These are phyloP conservation scores for Pythium dissimile DNA, from an alignment of 352 stramenopile species.

Conservation along the genomic window DNA sequence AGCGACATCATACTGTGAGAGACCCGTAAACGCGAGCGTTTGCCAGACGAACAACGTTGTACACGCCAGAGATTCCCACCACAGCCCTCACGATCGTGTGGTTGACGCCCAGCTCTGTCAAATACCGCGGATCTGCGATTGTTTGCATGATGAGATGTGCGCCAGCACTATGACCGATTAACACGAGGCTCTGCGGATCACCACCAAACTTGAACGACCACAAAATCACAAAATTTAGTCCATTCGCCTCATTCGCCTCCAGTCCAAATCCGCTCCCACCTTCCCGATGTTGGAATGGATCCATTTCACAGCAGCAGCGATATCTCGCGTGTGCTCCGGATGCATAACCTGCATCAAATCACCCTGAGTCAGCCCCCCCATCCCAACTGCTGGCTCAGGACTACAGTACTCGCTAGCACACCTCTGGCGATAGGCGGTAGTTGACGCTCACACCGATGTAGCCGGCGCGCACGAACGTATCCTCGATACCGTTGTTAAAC, in stretches of 20 bases:
- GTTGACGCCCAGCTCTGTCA: constrained; percentile 34
- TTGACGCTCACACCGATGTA: constrained; percentile 70
- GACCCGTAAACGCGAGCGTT: constrained; percentile 71
- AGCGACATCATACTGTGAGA: constrained; percentile 31
- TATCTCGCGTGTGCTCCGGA: constrained; percentile 62
- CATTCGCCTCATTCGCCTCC: no score
- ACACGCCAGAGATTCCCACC: constrained; percentile 80
- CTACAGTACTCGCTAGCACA: constrained; percentile 12
- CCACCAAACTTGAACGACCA: constrained; percentile 29
- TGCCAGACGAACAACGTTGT: constrained; percentile 81
- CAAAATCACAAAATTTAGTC: no score
- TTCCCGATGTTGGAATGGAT: constrained; percentile 62
- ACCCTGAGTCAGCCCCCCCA: not conserved
- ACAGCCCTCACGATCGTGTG: constrained; percentile 40
- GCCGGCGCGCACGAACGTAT: constrained; percentile 47
- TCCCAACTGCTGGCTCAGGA: not conserved
- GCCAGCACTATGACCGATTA: constrained; percentile 76
- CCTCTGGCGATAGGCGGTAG: constrained; percentile 79
- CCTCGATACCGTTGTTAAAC: constrained; percentile 62
- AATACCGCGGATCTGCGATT: constrained; percentile 50
- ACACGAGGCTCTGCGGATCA: constrained; percentile 49
- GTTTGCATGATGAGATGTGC: constrained; percentile 76
- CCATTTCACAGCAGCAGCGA: constrained; percentile 60
- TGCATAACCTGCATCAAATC: constrained; percentile 35
- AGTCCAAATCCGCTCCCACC: constrained; percentile 24